Conservation (phyloP, 1,139 yeast species). For the Lodderomyces parapsilosis region DNA sequence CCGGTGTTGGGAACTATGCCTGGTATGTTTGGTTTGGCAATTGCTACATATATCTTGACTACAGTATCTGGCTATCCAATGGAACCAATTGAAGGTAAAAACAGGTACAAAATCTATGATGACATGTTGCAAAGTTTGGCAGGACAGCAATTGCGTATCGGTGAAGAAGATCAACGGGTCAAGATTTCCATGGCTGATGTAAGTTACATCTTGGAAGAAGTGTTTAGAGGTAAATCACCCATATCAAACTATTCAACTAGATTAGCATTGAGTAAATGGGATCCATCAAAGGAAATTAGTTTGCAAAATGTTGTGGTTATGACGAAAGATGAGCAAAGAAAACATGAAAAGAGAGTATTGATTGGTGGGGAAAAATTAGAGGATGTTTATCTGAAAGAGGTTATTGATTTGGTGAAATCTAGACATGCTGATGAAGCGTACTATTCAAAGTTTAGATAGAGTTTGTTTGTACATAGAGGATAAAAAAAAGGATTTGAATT, state of each 20-base stretch:
- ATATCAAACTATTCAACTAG: slow-evolving; percentile 82
- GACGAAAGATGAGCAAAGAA: slow-evolving; percentile 83
- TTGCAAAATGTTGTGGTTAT: slow-evolving; percentile 77
- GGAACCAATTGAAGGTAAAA: slow-evolving; percentile 90
- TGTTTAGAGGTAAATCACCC: slow-evolving; percentile 88
- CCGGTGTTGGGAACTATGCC: slow-evolving; percentile 98
- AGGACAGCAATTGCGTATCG: slow-evolving; percentile 81
- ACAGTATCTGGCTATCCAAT: slow-evolving; percentile 81
- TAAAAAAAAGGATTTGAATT: background rate
- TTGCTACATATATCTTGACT: slow-evolving; percentile 82
- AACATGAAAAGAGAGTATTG: slow-evolving; percentile 73
- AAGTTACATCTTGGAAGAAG: slow-evolving; percentile 85
- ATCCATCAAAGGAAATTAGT: slow-evolving; percentile 54
- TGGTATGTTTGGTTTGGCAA: slow-evolving; percentile 87
- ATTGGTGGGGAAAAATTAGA: slow-evolving; percentile 59
- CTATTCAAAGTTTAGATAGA: slow-evolving; percentile 50
- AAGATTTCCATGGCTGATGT: slow-evolving; percentile 74
- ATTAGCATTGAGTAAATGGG: slow-evolving; percentile 82
- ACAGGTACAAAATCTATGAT: slow-evolving; percentile 80
- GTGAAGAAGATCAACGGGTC: slow-evolving; percentile 64
- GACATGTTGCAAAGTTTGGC: slow-evolving; percentile 78
- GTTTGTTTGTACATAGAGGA: background rate
- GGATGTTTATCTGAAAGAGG: slow-evolving; percentile 64
- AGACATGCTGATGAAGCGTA: slow-evolving; percentile 74
- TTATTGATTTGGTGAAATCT: slow-evolving; percentile 54